phyloP scores from a whole-genome alignment of 208 protist species.

The Wallacemonas sp. region DNA sequence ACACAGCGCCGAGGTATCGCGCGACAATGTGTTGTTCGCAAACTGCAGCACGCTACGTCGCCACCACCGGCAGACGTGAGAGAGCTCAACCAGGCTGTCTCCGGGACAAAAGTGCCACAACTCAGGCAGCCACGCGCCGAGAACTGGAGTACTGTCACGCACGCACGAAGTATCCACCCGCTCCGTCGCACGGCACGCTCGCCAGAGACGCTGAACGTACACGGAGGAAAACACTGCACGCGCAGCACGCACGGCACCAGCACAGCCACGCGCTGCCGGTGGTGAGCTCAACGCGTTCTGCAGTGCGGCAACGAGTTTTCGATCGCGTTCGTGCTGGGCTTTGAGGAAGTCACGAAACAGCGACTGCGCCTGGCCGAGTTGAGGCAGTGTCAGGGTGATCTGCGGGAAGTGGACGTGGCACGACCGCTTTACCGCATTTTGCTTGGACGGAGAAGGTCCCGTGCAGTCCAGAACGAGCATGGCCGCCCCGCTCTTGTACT shows the following conservation, averaged over 20 bases:
- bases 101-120: neutral
- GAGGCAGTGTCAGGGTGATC: conserved; percentile 23
- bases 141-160: too few species aligned
- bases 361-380: conserved; percentile 10
- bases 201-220: neutral
- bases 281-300: neutral
- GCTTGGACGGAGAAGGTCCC: conserved; percentile 38
- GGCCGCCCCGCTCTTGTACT: conserved; percentile 22
- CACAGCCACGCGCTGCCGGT: neutral
- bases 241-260: neutral
- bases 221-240: neutral
- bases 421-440: conserved; percentile 37
- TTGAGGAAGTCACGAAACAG: conserved; percentile 13
- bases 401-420: conserved; percentile 75
- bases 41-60: conserved; percentile 9
- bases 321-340: neutral
- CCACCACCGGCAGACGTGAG: conserved; percentile 25
- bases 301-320: conserved; percentile 10
- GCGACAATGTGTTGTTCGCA: conserved; percentile 8
- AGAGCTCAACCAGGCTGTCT: neutral
- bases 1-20: neutral
- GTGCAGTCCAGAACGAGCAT: conserved; percentile 48
- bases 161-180: too few species aligned
- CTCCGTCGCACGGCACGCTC: neutral
- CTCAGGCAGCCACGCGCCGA: too few species aligned